These are phyloP conservation scores for Erysimum cheiri DNA, from an alignment of 441 rosid genomes.

Conservation along the genomic window DNA sequence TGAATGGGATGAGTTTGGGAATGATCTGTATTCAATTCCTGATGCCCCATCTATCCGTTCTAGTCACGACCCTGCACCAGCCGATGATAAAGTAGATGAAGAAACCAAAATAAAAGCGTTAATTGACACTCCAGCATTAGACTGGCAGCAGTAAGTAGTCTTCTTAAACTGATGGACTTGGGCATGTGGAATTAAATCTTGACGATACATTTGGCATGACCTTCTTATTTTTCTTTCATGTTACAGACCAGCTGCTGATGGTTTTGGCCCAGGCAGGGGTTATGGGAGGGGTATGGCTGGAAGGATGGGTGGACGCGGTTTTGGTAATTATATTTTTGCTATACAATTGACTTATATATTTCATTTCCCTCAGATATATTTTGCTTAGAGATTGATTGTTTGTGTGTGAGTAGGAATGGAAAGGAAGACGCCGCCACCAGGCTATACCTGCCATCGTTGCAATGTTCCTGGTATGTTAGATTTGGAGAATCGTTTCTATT, in stretches of 20 bases:
- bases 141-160: constrained; percentile 89
- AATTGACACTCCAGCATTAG: constrained; percentile 92
- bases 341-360: not conserved
- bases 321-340: constrained; percentile 65
- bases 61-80: constrained; percentile 66
- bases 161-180: constrained; percentile 31
- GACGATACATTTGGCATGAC: not conserved
- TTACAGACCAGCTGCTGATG: constrained; percentile 74
- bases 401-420: constrained; percentile 63
- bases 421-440: constrained; percentile 90
- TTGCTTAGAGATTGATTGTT: constrained; percentile 2
- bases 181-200: constrained; percentile 10
- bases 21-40: constrained; percentile 89
- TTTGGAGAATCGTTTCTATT: constrained; percentile 18
- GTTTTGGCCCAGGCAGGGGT: constrained; percentile 84
- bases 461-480: constrained; percentile 77
- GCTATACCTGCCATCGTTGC: constrained; percentile 96
- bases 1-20: constrained; percentile 98
- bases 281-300: constrained; percentile 87
- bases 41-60: constrained; percentile 62
- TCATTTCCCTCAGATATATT: not conserved
- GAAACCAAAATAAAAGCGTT: constrained; percentile 92
- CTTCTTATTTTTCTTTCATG: constrained; percentile 27
- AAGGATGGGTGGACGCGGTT: constrained; percentile 90
- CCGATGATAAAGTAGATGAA: constrained; percentile 71